Evolutionary conservation across 768 basidiomycete genomes (phyloP), one percentile per base, ranked within the genome.

Genomic region (Xerocomellus intermedius): DNA sequence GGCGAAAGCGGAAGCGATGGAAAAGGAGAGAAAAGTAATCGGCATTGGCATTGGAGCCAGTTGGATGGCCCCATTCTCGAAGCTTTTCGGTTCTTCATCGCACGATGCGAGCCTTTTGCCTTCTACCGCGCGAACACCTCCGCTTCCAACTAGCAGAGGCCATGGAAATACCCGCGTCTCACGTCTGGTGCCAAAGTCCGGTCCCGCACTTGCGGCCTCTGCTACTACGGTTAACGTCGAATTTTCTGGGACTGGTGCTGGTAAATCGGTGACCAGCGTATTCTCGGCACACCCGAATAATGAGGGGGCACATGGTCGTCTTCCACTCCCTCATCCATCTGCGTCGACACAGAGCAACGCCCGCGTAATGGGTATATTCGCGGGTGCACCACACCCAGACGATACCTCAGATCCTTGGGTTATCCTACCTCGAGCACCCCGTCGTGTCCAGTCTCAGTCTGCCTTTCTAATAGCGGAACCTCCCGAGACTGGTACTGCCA

Each of bases 181-280:
- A n/a, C 79, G 83, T 26, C 71, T 82, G 7, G 86, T 84, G 22
- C 91, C 88, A 2, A 98, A 98, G 69, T 79, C 89, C 26, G 82
- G 83, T 1, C 89, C 95, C 2, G 92, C 91, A 12, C 81, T 94
- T 30, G 86, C 89, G 12, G 92, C 97, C 10, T 91, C 91, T 21
- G 79, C 90, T 2, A 95, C 91, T 46, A 94, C 93, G 2, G 95
- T 98, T 62, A 97, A 94, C 55, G 96, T 99, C 52, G 95, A 97
- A 75, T 98, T 98, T 71, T 90, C 86, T 4, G 87, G 90, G 4
- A 73, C 82, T 2, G 89, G 83, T 10, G 75, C 79, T 13, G 80
- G 84, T n/a, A 74, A 81, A 56, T 80, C 82, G 8, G 73, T 82
- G 50, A 78, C 80, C 21, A 80, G 72, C 51, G 66, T 78, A 43